Evolutionary conservation across 164 flowering plant species (phyloP).

Genomic region (Stephania yunnanensis): DNA sequence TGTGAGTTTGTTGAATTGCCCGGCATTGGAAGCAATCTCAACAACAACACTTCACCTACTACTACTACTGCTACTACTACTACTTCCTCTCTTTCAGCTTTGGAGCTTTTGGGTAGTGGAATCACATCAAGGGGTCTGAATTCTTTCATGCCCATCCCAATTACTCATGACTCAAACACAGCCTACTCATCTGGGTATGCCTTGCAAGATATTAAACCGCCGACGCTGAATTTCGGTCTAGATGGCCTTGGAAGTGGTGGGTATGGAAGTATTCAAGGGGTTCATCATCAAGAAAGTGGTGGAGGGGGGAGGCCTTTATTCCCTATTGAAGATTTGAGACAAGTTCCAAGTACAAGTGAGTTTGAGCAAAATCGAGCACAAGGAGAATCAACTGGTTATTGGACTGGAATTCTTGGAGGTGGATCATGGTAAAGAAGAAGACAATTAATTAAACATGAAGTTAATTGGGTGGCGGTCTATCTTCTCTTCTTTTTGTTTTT

Average conservation of each 20-base stretch:
- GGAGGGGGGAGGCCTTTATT: slow-evolving; percentile 68
- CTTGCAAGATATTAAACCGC: slow-evolving; percentile 46
- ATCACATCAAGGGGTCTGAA: slow-evolving; percentile 42
- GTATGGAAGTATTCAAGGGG: slow-evolving; percentile 41
- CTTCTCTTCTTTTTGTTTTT: neutral
- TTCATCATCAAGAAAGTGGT: slow-evolving; percentile 22
- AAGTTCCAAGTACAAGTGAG: slow-evolving; percentile 30
- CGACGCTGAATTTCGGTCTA: slow-evolving; percentile 49
- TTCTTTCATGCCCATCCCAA: slow-evolving; percentile 57
- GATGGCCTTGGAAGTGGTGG: slow-evolving; percentile 54
- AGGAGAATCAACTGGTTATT: slow-evolving; percentile 65
- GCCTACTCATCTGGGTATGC: slow-evolving; percentile 44
- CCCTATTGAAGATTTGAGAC: slow-evolving; percentile 73
- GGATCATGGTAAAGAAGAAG: slow-evolving; percentile 57
- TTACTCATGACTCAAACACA: slow-evolving; percentile 33
- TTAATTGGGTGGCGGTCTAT: neutral
- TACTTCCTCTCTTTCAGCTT: slow-evolving; percentile 35
- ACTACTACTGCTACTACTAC: neutral
- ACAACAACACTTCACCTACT: slow-evolving; percentile 18
- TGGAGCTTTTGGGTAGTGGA: slow-evolving; percentile 48
- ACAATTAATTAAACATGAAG: neutral
- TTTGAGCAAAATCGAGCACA: slow-evolving; percentile 41
- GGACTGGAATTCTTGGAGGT: slow-evolving; percentile 85
- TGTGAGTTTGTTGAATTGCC: slow-evolving; percentile 32
- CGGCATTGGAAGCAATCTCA: slow-evolving; percentile 15